These are phyloP conservation scores for Miamiensis avidus DNA, from an alignment of 169 alveolate genomes.

Conservation along the genomic window DNA sequence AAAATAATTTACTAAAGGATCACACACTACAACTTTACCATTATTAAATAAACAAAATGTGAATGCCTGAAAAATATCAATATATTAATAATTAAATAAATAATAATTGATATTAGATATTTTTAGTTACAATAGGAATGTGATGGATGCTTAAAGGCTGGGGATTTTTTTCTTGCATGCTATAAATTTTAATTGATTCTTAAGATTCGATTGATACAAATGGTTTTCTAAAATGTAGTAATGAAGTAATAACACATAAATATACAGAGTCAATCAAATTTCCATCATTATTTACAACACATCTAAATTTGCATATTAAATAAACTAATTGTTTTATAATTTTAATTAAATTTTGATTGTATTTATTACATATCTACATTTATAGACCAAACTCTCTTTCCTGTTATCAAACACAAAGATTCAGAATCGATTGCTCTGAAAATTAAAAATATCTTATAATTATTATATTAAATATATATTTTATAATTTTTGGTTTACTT, in stretches of 20 bases:
- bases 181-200: constrained; percentile 29
- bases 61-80: neutral
- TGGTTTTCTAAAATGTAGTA: constrained; percentile 46
- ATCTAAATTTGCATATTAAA: neutral
- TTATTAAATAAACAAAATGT: constrained; percentile 36
- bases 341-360: neutral
- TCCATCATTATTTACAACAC: constrained; percentile 61
- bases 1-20: constrained; percentile 32
- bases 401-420: constrained; percentile 62
- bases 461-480: constrained; percentile 14
- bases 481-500: constrained; percentile 5
- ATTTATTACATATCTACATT: constrained; percentile 37
- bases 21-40: constrained; percentile 24
- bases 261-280: constrained; percentile 60
- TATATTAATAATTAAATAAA: no score
- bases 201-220: constrained; percentile 21
- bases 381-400: constrained; percentile 65
- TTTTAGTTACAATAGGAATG: constrained; percentile 23
- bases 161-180: constrained; percentile 12
- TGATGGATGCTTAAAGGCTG: constrained; percentile 47
- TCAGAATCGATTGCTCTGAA: constrained; percentile 66
- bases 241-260: constrained; percentile 44
- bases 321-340: no score
- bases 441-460: no score
- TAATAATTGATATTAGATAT: no score